A percentile compares a stretch with the other conserved stretches of the same genome.
Conservation (phyloP, 371 early-diverging fungal genomes). For the Mortierella sp. region DNA sequence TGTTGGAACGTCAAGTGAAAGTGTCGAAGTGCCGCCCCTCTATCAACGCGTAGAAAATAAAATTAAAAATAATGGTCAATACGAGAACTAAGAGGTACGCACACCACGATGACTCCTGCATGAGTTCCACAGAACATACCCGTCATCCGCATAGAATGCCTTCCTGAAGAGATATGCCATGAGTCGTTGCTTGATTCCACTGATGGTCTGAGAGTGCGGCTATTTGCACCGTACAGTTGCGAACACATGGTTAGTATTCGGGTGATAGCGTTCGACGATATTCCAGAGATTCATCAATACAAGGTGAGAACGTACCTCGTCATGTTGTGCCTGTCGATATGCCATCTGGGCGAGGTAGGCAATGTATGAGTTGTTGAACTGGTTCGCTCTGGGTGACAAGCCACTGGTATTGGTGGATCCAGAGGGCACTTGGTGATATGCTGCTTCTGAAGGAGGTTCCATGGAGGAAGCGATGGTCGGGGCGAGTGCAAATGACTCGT, state of each 20-base stretch:
- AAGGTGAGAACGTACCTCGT: constrained; percentile 20
- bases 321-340: constrained; percentile 23
- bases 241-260: neutral
- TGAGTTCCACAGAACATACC: constrained; percentile 22
- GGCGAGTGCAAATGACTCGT: constrained; percentile 33
- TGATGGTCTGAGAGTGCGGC: constrained; percentile 50
- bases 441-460: constrained; percentile 34
- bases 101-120: neutral
- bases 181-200: constrained; percentile 75
- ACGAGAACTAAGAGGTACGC: no score
- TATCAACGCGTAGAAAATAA: constrained; percentile 15
- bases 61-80: constrained; percentile 9
- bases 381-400: constrained; percentile 26
- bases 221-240: constrained; percentile 2
- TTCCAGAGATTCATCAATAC: neutral
- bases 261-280: neutral
- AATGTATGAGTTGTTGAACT: constrained; percentile 7
- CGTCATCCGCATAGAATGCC: constrained; percentile 59
- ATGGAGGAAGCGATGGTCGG: constrained; percentile 31
- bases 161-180: constrained; percentile 68
- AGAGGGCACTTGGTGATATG: constrained; percentile 54
- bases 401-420: constrained; percentile 27
- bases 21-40: constrained; percentile 63
- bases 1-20: constrained; percentile 70
- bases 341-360: constrained; percentile 21